Conservation (phyloP, 2,329 filamentous ascomycete species). For the Fusarium sp. region DNA sequence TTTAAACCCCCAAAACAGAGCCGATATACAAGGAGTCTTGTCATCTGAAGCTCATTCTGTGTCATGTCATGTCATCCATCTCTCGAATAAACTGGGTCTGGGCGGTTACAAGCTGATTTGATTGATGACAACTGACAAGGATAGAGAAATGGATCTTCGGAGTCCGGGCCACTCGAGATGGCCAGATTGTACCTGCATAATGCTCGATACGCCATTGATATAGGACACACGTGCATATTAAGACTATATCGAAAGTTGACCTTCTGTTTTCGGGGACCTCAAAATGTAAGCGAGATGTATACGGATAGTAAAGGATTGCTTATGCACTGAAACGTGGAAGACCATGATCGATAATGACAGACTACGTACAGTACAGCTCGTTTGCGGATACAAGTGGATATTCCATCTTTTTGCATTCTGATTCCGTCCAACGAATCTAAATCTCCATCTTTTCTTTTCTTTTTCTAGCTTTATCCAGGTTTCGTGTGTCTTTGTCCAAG, state of each 20-base stretch:
- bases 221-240: conserved; percentile 37
- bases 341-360: neutral
- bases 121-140: conserved; percentile 18
- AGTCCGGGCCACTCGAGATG: conserved; percentile 39
- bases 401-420: conserved; percentile 18
- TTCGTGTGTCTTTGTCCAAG: conserved; percentile 17
- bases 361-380: neutral
- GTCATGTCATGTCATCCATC: conserved; percentile 7
- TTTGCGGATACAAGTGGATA: conserved; percentile 4
- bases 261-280: conserved; percentile 22
- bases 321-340: conserved; percentile 19
- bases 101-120: conserved; percentile 30
- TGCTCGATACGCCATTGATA: conserved; percentile 28
- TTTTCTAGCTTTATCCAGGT: conserved; percentile 16
- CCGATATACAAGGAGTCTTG: conserved; percentile 10
- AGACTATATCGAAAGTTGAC: conserved; percentile 1
- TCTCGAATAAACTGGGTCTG: conserved; percentile 19
- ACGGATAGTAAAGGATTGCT: neutral
- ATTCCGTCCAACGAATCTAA: conserved; percentile 4
- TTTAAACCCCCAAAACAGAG: conserved; percentile 16
- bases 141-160: conserved; percentile 41
- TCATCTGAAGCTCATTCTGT: conserved; percentile 21
- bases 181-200: conserved; percentile 47
- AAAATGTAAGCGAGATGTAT: conserved; percentile 15
- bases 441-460: conserved; percentile 19